phyloP scores from a whole-genome alignment of 1,284 basidiomycete species.

The Microbotryum violaceum region DNA sequence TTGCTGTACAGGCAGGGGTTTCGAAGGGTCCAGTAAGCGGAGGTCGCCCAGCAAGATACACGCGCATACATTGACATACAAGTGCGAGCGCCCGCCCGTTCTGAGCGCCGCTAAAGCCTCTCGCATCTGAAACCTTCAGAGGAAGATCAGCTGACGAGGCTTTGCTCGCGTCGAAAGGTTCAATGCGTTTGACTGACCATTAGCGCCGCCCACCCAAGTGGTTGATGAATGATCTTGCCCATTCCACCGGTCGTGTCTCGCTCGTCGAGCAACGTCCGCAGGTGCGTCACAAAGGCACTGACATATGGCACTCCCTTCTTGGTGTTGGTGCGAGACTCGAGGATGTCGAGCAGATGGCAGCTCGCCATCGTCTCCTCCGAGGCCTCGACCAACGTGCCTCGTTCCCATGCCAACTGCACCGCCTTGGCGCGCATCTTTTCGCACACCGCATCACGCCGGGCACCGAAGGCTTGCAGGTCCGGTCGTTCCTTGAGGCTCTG shows the following conservation, averaged over 20 bases:
- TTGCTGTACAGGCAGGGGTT: background rate
- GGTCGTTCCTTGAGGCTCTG: slow-evolving; percentile 6
- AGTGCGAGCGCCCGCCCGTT: slow-evolving; percentile 25
- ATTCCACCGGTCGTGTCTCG: slow-evolving; percentile 4
- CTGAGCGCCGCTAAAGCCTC: slow-evolving; percentile 26
- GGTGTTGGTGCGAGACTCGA: slow-evolving; percentile 24
- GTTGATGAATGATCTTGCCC: slow-evolving; percentile 4
- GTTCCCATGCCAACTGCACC: slow-evolving; percentile 22
- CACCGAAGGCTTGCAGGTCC: slow-evolving; percentile 24
- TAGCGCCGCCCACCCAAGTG: slow-evolving; percentile 22
- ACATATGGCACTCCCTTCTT: slow-evolving; percentile 27
- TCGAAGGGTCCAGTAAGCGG: background rate
- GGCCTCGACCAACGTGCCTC: slow-evolving; percentile 22
- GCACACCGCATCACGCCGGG: slow-evolving; percentile 13
- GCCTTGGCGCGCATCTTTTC: slow-evolving; percentile 15
- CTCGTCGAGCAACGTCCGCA: slow-evolving; percentile 24
- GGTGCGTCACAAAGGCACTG: slow-evolving; percentile 25
- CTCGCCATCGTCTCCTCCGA: slow-evolving; percentile 26
- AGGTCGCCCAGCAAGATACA: background rate
- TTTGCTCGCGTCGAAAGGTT: background rate
- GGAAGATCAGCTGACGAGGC: background rate
- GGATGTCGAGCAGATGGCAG: slow-evolving; percentile 29
- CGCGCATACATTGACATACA: background rate
- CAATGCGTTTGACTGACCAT: slow-evolving; percentile 8
- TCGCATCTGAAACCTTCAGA: slow-evolving; percentile 14